A percentile compares a stretch with the other conserved stretches of the same genome.
phyloP scores from a whole-genome alignment of 75 land plant species.

The Pseudotsuga menziesii region DNA sequence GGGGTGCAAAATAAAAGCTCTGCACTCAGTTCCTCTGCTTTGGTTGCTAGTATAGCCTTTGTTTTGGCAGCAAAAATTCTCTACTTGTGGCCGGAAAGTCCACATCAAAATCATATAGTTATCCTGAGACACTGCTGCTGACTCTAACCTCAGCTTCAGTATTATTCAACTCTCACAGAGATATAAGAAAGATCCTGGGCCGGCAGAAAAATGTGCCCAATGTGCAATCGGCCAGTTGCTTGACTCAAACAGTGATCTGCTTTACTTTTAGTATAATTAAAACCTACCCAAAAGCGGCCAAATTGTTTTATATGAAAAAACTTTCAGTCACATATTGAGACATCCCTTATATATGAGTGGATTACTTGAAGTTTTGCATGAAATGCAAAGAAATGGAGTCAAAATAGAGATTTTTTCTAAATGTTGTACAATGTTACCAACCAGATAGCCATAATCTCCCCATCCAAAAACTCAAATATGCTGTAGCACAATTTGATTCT shows the following conservation, averaged over 20 bases:
- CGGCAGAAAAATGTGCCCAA: background rate
- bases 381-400: background rate
- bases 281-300: background rate
- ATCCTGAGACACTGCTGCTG: background rate
- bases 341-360: background rate
- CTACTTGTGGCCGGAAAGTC: background rate
- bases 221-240: background rate
- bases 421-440: background rate
- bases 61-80: background rate
- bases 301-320: constrained; percentile 5
- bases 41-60: background rate
- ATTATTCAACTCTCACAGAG: background rate
- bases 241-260: background rate
- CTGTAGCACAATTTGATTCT: background rate
- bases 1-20: background rate
- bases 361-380: background rate
- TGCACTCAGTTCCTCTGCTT: background rate
- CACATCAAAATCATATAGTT: background rate
- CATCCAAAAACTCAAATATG: background rate
- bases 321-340: background rate
- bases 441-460: background rate
- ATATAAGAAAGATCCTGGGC: background rate
- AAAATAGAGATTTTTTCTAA: background rate
- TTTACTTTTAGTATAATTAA: background rate
- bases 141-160: background rate